A percentile compares a stretch with the other conserved stretches of the same genome.
phyloP scores from a whole-genome alignment of 306 rosid genomes.

The Acacia melanoxylon region DNA sequence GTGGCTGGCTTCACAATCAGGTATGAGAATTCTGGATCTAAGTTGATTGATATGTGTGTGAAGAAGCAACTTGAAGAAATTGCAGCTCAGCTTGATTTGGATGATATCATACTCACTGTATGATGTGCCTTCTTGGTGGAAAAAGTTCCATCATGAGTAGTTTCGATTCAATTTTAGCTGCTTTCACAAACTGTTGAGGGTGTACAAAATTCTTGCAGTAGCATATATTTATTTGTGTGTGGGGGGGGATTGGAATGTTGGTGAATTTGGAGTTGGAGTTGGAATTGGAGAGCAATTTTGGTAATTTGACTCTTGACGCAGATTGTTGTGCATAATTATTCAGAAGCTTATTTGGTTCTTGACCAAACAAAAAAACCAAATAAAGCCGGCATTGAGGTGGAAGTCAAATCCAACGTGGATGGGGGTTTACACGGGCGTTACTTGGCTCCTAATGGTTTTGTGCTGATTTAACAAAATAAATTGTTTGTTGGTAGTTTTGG shows the following conservation, averaged over 20 bases:
- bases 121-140: slow-evolving; percentile 25
- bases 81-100: slow-evolving; percentile 79
- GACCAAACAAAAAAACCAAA: too few relatives aligned
- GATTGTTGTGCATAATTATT: background rate
- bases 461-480: too few relatives aligned
- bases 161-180: background rate
- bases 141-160: background rate
- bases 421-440: too few relatives aligned
- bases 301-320: background rate
- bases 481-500: too few relatives aligned
- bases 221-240: too few relatives aligned
- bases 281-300: background rate
- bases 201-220: too few relatives aligned
- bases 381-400: too few relatives aligned
- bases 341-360: too few relatives aligned
- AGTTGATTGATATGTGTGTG: slow-evolving; percentile 88
- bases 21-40: slow-evolving; percentile 73
- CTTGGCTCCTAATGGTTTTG: too few relatives aligned
- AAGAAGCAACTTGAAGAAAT: slow-evolving; percentile 93
- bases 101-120: slow-evolving; percentile 52
- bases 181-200: background rate
- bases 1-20: slow-evolving; percentile 91
- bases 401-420: too few relatives aligned
- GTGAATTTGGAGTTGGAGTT: background rate
- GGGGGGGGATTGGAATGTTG: background rate